phyloP scores from a whole-genome alignment of 768 basidiomycete genomes.

The Hygrocybe punicea region DNA sequence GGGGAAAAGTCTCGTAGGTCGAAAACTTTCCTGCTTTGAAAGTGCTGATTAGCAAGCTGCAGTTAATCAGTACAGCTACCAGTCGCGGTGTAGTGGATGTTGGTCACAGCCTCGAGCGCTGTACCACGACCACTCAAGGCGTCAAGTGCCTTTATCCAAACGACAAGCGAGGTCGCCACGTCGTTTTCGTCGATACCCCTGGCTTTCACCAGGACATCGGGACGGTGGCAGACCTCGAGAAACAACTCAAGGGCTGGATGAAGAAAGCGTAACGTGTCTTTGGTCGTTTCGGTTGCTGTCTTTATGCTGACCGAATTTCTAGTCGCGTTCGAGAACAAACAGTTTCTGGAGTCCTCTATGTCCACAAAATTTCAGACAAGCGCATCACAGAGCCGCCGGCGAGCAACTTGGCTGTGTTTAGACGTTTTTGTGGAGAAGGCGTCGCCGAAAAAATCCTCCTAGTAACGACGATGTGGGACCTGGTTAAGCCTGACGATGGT shows the following conservation, averaged over 20 bases:
- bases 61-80: constrained; percentile 16
- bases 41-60: not conserved
- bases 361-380: constrained; percentile 40
- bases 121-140: constrained; percentile 11
- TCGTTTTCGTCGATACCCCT: constrained; percentile 19
- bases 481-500: constrained; percentile 16
- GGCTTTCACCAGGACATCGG: constrained; percentile 12
- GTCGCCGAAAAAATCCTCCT: constrained; percentile 43
- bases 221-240: constrained; percentile 8
- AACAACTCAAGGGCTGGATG: constrained; percentile 6
- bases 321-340: constrained; percentile 7
- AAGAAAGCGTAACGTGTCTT: constrained; percentile 8
- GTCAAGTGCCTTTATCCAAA: not conserved
- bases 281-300: not conserved
- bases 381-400: constrained; percentile 16
- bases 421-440: constrained; percentile 28
- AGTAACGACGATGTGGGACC: constrained; percentile 46
- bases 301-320: not conserved
- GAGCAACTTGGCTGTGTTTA: constrained; percentile 11
- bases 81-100: not conserved
- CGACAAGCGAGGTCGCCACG: not conserved
- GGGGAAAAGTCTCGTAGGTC: too few relatives aligned
- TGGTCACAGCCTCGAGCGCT: constrained; percentile 7
- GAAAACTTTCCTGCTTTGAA: not conserved
- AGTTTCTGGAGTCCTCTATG: constrained; percentile 37